phyloP scores from a whole-genome alignment of 345 rosid genomes.

The Passiflora organensis region DNA sequence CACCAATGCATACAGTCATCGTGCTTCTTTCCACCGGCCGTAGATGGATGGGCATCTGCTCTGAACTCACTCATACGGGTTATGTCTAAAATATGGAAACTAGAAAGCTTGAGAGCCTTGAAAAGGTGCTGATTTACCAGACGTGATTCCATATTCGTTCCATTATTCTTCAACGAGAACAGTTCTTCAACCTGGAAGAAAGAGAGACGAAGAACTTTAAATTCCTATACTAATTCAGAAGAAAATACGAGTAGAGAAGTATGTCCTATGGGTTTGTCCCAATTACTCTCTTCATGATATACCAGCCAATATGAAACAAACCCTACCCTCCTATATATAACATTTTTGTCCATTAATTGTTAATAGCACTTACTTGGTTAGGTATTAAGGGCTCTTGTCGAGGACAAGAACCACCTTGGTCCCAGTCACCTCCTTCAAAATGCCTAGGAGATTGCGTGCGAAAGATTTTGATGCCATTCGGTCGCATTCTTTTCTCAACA shows the following conservation, averaged over 20 bases:
- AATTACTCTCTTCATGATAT: background rate
- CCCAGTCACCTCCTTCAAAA: constrained; percentile 99
- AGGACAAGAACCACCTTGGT: constrained; percentile 89
- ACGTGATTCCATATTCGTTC: constrained; percentile 73
- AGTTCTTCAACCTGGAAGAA: constrained; percentile 57
- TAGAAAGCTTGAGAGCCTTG: constrained; percentile 43
- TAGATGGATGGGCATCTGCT: constrained; percentile 87
- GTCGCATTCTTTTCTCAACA: constrained; percentile 43
- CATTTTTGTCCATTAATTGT: too few species aligned
- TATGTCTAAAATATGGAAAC: constrained; percentile 62
- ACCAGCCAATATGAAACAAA: too few species aligned
- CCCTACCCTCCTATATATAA: too few species aligned
- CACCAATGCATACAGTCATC: constrained; percentile 99
- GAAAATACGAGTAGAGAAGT: background rate
- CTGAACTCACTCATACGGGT: constrained; percentile 83
- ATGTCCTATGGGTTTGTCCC: background rate
- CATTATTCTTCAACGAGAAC: constrained; percentile 56
- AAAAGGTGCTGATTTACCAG: constrained; percentile 59
- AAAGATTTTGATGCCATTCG: constrained; percentile 48
- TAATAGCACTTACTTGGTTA: constrained; percentile 46
- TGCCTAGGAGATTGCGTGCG: constrained; percentile 89
- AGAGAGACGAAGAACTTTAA: constrained; percentile 1
- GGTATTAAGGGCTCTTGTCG: constrained; percentile 46
- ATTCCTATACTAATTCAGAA: background rate
- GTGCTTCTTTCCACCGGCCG: constrained; percentile 80